Evolutionary conservation across 1,284 basidiomycete genomes (phyloP).

Genomic region (Pseudozyma hubeiensis): DNA sequence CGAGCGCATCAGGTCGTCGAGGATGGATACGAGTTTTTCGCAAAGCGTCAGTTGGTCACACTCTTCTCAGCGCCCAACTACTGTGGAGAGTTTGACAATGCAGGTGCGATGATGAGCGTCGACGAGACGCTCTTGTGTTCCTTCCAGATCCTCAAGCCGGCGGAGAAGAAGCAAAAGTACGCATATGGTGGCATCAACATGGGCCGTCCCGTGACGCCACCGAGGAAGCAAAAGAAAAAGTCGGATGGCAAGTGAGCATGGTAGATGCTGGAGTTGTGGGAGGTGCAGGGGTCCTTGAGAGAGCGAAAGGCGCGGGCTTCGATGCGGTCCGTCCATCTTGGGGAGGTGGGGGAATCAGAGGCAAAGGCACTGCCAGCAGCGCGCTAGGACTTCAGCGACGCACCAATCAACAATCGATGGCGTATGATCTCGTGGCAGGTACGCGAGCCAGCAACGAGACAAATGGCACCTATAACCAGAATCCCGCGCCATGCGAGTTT

Average conservation of each 20-base stretch:
- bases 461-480: too few species aligned
- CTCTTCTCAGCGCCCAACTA: conserved; percentile 98
- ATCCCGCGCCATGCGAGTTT: too few species aligned
- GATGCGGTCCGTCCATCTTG: too few species aligned
- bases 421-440: too few species aligned
- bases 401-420: too few species aligned
- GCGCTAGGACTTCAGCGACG: too few species aligned
- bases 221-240: conserved; percentile 73
- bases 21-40: conserved; percentile 99
- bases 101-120: conserved; percentile 99
- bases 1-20: conserved; percentile 99
- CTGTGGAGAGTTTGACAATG: conserved; percentile 98
- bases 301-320: too few species aligned
- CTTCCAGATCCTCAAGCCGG: conserved; percentile 95
- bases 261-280: too few species aligned
- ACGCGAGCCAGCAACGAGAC: too few species aligned
- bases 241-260: conserved; percentile 64
- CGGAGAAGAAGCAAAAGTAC: conserved; percentile 95
- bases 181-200: conserved; percentile 69
- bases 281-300: too few species aligned
- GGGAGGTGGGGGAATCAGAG: too few species aligned
- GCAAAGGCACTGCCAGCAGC: too few species aligned
- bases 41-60: conserved; percentile 95
- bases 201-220: conserved; percentile 73
- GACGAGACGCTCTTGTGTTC: conserved; percentile 97